phyloP scores from a whole-genome alignment of 257 asterid species.

The Plectranthus barbatus region DNA sequence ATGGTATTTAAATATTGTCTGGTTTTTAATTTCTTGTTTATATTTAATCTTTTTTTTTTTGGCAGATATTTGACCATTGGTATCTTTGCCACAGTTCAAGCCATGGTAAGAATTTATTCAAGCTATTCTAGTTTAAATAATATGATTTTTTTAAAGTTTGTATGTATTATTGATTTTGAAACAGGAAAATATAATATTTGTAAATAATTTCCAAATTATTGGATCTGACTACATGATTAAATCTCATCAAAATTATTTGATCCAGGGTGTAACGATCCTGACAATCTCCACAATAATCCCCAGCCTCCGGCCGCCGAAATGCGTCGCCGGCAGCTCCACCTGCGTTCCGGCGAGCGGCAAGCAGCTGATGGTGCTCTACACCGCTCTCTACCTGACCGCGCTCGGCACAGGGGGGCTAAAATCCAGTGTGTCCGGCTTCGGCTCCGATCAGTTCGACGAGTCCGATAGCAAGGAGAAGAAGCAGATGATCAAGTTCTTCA shows the following conservation, averaged over 20 bases:
- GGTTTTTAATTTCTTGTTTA: no score
- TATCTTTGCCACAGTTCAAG: constrained; percentile 69
- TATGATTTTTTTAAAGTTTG: not conserved
- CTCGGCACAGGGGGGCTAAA: constrained; percentile 86
- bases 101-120: constrained; percentile 34
- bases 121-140: no score
- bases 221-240: not conserved
- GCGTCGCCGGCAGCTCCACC: constrained; percentile 31
- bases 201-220: not conserved
- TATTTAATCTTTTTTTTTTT: not conserved
- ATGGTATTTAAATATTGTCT: not conserved
- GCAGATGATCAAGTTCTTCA: constrained; percentile 70
- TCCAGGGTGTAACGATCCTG: constrained; percentile 65
- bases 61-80: constrained; percentile 70
- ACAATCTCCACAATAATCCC: constrained; percentile 72
- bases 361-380: constrained; percentile 49
- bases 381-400: constrained; percentile 68
- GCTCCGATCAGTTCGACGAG: constrained; percentile 84
- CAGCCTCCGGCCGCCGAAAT: constrained; percentile 63
- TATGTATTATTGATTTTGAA: not conserved
- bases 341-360: constrained; percentile 57
- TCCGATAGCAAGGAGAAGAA: constrained; percentile 41
- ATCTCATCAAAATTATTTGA: not conserved
- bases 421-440: constrained; percentile 87
- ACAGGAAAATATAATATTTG: no score